Percentiles rank a stretch among this genome's conserved stretches.
Conservation (phyloP, 441 rosid species). For the Arabidopsis hybrid region DNA sequence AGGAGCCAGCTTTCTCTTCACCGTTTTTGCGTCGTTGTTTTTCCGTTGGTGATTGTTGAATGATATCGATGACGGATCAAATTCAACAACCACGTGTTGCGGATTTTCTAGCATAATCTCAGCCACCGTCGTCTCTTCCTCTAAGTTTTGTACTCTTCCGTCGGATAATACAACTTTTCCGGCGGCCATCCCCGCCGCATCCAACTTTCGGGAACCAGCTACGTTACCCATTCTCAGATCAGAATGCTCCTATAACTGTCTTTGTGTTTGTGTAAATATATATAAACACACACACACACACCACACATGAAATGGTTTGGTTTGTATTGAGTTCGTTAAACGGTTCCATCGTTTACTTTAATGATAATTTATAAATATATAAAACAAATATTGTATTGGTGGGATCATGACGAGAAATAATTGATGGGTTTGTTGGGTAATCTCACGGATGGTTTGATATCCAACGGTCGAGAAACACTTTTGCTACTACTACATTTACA, state of each 20-base stretch:
- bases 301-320: conserved; percentile 31
- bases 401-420: not conserved
- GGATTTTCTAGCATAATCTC: conserved; percentile 92
- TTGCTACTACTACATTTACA: conserved; percentile 19
- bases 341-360: conserved; percentile 68
- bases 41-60: conserved; percentile 24
- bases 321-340: conserved; percentile 67
- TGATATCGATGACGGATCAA: conserved; percentile 46
- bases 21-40: conserved; percentile 20
- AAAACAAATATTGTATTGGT: conserved; percentile 32
- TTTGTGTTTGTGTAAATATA: conserved; percentile 1
- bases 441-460: conserved; percentile 28
- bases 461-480: conserved; percentile 37
- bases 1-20: conserved; percentile 62
- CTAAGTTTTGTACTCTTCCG: conserved; percentile 66
- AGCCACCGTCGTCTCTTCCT: conserved; percentile 65
- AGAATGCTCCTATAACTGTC: conserved; percentile 3
- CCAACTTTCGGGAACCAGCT: conserved; percentile 41
- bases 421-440: conserved; percentile 36
- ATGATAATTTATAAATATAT: conserved; percentile 32
- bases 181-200: conserved; percentile 27
- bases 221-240: conserved; percentile 58
- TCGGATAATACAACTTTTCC: conserved; percentile 72
- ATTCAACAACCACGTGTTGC: conserved; percentile 78
- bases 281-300: not conserved